Base-by-base conservation (phyloP, 1,284 basidiomycete species). In the Ceratorhiza oryzae-sativae region DNA sequence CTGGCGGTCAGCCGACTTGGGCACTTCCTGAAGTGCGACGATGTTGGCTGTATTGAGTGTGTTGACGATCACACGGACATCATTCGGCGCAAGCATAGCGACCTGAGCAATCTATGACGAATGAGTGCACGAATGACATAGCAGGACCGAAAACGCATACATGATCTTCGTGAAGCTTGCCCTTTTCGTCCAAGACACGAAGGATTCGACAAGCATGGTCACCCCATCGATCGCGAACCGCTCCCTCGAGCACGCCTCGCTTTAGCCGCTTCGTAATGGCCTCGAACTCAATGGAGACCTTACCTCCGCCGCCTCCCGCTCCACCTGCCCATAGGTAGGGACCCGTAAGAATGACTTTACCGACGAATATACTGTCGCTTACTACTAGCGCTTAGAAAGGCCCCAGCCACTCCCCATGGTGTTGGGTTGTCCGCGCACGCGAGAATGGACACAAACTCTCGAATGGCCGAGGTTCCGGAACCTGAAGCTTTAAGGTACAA, bases 131-230 rank as follows among this genome's bases (percentile, higher is more conserved):
- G 32, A 51, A 27, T 18, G 41, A 51, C 32, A 65, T 41, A 60
- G 27, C 34, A 23, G 39, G 36, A 2, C 32, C 56, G 36, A 42
- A 12, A 32, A 3, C 3, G 82, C 86, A 72, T 72, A 93, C 94
- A 83, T 95, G 94, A 79, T 97, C 96, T 80, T 98, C 97, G 74
- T 96, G 94, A 83, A 97, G 90, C 81, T 97, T 97, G n/a, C 94
- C 94, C n/a, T 90, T 90, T 71, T 91, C 88, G 61, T 93, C 81
- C 34, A 99, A 81, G 23, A 98, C 84, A 62, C 91, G 86, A 74
- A 98, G 82, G 65, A 98, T 90, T 42, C 96, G 86, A 1, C 95
- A 90, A 13, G 93, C 95, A 51, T 90, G 88, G 18, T 89, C 84
- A n/a, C 95, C 95, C 78, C 95, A 90, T 75, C 90, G 88, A 76